Evolutionary conservation across 768 basidiomycete species (phyloP).

Genomic region (Tylopilus balloui): DNA sequence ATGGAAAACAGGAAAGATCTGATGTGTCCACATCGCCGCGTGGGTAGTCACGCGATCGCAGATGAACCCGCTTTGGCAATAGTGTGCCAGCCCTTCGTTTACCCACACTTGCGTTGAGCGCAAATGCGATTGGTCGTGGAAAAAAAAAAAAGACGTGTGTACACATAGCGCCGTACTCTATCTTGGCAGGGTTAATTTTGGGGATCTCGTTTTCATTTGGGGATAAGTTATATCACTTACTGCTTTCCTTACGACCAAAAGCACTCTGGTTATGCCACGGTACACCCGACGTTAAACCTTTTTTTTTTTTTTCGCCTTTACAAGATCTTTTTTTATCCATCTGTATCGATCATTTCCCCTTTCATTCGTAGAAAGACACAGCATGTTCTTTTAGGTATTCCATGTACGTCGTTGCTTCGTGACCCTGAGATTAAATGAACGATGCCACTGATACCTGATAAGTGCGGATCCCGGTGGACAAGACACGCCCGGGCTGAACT

Average conservation of each 20-base stretch:
- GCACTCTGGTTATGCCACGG: slow-evolving; percentile 17
- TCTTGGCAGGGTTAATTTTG: slow-evolving; percentile 22
- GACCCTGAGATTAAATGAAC: slow-evolving; percentile 13
- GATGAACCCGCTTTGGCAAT: slow-evolving; percentile 25
- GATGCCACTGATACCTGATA: slow-evolving; percentile 6
- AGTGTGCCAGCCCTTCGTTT: no score
- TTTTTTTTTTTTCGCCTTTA: neutral
- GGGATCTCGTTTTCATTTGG: slow-evolving; percentile 11
- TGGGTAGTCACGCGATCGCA: slow-evolving; percentile 28
- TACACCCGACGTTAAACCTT: slow-evolving; percentile 13
- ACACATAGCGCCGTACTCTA: slow-evolving; percentile 18
- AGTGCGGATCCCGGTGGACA: slow-evolving; percentile 2
- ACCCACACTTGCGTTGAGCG: slow-evolving; percentile 23
- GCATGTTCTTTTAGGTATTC: slow-evolving; percentile 3
- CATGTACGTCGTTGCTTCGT: slow-evolving; percentile 2
- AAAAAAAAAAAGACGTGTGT: slow-evolving; percentile 9
- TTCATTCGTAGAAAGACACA: slow-evolving; percentile 9
- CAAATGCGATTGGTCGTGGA: slow-evolving; percentile 14
- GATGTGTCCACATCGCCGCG: slow-evolving; percentile 13
- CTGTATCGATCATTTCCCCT: slow-evolving; percentile 13
- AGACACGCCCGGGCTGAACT: neutral
- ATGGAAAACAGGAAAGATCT: no score
- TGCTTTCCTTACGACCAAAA: slow-evolving; percentile 15
- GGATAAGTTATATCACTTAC: slow-evolving; percentile 28
- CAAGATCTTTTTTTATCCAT: slow-evolving; percentile 5